Conservation (phyloP, 2,329 filamentous ascomycete species). For the Beauveria varroae region DNA sequence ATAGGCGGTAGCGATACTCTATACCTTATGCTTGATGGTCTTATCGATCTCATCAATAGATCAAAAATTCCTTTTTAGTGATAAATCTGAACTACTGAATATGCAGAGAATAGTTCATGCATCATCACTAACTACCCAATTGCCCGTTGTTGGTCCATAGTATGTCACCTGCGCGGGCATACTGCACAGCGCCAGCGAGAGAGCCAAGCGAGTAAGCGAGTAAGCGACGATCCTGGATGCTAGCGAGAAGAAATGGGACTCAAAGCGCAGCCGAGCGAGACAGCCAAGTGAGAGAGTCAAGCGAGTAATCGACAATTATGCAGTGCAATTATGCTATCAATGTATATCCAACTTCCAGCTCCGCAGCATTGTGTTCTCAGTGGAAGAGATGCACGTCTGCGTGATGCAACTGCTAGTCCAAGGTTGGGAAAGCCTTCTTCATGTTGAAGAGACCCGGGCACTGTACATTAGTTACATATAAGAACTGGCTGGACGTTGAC, state of each 20-base stretch:
- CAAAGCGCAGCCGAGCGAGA: too few relatives aligned
- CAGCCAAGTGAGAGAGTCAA: too few relatives aligned
- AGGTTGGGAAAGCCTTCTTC: neutral
- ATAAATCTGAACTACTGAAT: neutral
- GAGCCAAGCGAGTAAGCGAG: too few relatives aligned
- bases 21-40: neutral
- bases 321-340: neutral
- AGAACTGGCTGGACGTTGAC: too few relatives aligned
- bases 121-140: neutral
- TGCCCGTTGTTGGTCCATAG: neutral
- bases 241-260: too few relatives aligned
- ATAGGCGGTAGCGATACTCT: too few relatives aligned
- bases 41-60: neutral
- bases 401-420: neutral
- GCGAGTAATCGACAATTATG: neutral
- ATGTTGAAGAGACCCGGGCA: neutral
- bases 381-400: neutral
- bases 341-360: neutral
- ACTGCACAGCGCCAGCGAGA: too few relatives aligned
- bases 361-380: neutral
- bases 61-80: neutral
- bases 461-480: neutral
- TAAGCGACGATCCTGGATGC: too few relatives aligned
- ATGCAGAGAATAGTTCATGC: neutral
- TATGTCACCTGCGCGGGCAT: neutral